These are phyloP conservation scores for Leccinum fallax DNA, from an alignment of 1,284 basidiomycete species.

Conservation along the genomic window DNA sequence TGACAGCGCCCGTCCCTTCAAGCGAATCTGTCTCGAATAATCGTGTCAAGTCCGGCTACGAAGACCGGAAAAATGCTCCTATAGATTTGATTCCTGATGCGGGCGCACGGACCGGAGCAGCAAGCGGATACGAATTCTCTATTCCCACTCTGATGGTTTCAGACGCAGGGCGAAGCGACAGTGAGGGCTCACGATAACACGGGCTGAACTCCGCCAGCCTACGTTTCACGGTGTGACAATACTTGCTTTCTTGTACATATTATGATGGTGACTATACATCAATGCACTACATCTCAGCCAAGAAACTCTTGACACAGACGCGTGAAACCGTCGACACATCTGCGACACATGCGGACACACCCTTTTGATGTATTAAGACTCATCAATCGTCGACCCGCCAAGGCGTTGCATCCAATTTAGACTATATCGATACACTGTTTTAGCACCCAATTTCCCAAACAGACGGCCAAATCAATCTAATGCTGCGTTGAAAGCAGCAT, in stretches of 20 bases:
- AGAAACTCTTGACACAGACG: not conserved
- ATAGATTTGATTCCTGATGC: constrained; percentile 71
- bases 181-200: not conserved
- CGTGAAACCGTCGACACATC: not conserved
- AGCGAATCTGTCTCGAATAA: constrained; percentile 63
- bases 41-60: constrained; percentile 57
- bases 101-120: constrained; percentile 52
- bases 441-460: not conserved
- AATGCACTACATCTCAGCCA: not conserved
- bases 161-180: not conserved
- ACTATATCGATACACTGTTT: constrained; percentile 3
- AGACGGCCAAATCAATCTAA: constrained; percentile 23
- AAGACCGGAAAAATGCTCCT: constrained; percentile 39
- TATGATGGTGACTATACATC: not conserved
- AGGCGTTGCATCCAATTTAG: not conserved
- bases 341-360: not conserved
- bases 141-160: not conserved
- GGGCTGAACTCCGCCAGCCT: not conserved
- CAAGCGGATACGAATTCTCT: not conserved
- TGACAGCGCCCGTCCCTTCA: constrained; percentile 10
- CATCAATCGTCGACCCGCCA: not conserved
- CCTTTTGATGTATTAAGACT: not conserved
- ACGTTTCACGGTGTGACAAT: not conserved
- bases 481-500: constrained; percentile 50
- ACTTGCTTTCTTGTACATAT: constrained; percentile 27